phyloP scores from a whole-genome alignment of 2,329 filamentous ascomycete genomes.

The Nothopassalora personata region DNA sequence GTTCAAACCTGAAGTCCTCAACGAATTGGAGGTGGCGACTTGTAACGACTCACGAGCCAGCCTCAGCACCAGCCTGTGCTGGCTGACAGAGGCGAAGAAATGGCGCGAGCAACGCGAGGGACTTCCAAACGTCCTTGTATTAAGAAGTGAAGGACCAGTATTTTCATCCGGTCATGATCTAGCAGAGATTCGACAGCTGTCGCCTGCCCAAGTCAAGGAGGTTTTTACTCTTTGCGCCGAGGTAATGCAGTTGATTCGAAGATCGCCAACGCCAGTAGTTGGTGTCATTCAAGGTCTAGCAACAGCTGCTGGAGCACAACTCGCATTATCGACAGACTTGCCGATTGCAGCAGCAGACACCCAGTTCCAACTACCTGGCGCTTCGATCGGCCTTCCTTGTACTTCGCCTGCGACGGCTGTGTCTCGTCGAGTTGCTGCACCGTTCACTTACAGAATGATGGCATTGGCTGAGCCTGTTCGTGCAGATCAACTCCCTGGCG shows the following conservation, averaged over 20 bases:
- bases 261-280: constrained; percentile 14
- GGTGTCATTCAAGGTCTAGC: constrained; percentile 16
- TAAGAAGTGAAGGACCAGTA: constrained; percentile 16
- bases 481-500: constrained; percentile 15
- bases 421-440: constrained; percentile 10
- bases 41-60: not conserved
- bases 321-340: constrained; percentile 16
- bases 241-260: constrained; percentile 14
- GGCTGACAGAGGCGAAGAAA: constrained; percentile 11
- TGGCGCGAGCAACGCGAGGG: constrained; percentile 11
- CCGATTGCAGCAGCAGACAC: constrained; percentile 15
- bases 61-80: not conserved
- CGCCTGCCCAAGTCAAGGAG: constrained; percentile 11
- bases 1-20: constrained; percentile 10
- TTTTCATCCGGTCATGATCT: constrained; percentile 19
- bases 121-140: constrained; percentile 15
- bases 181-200: constrained; percentile 13
- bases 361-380: constrained; percentile 15
- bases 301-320: constrained; percentile 16
- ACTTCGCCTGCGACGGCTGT: constrained; percentile 16
- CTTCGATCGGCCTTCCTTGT: constrained; percentile 16
- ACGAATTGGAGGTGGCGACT: constrained; percentile 9
- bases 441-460: constrained; percentile 18
- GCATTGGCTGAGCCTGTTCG: constrained; percentile 13
- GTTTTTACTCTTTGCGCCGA: constrained; percentile 17